Percentiles rank a stretch among this genome's conserved stretches.
Conservation (phyloP, 805 yeast genomes). For the Ogataea ramenticola region DNA sequence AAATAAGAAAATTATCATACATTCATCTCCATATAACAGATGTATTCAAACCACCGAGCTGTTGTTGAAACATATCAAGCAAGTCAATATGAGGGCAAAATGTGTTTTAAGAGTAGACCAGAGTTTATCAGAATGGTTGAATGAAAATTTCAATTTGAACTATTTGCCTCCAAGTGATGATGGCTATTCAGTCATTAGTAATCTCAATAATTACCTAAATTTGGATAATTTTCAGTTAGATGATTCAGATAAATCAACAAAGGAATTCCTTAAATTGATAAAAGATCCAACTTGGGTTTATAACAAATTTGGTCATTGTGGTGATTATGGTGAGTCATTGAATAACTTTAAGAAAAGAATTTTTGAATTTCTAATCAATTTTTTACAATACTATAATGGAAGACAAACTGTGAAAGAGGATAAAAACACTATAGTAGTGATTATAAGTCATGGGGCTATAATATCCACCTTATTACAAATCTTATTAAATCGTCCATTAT, state of each 20-base stretch:
- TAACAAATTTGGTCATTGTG: constrained; percentile 33
- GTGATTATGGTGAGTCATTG: constrained; percentile 35
- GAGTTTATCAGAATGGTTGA: constrained; percentile 37
- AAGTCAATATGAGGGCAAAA: not conserved
- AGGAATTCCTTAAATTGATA: constrained; percentile 8
- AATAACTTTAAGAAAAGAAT: constrained; percentile 29
- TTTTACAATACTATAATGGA: constrained; percentile 25
- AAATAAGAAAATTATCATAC: constrained; percentile 19
- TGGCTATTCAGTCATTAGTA: constrained; percentile 32
- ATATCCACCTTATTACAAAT: constrained; percentile 32
- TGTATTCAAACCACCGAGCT: constrained; percentile 35
- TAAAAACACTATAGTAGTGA: constrained; percentile 23
- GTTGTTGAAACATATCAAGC: constrained; percentile 13
- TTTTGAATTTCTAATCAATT: constrained; percentile 25
- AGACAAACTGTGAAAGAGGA: constrained; percentile 19
- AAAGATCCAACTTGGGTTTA: constrained; percentile 27
- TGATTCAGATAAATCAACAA: constrained; percentile 12
- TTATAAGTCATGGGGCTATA: constrained; percentile 39
- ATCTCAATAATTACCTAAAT: constrained; percentile 31
- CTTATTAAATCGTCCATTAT: constrained; percentile 28
- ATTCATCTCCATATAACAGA: constrained; percentile 37
- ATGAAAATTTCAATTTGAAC: constrained; percentile 29
- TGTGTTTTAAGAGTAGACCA: constrained; percentile 31
- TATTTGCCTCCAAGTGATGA: constrained; percentile 38
- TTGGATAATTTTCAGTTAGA: constrained; percentile 9